phyloP scores from a whole-genome alignment of 768 basidiomycete species.

The Daedalea quercina region DNA sequence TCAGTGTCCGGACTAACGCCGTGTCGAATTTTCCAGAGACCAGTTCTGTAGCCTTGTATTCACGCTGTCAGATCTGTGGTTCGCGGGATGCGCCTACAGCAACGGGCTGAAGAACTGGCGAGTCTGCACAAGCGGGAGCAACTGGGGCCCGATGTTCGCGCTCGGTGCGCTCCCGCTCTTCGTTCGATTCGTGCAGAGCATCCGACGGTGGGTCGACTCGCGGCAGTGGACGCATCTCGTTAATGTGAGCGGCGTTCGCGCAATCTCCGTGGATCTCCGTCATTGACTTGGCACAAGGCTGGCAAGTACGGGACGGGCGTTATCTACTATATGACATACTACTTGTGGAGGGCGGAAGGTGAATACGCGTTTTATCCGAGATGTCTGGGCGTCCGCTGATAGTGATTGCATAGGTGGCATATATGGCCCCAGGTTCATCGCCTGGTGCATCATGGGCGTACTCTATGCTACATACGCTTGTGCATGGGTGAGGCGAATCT shows the following conservation, averaged over 20 bases:
- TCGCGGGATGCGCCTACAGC: constrained; percentile 69
- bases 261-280: no score
- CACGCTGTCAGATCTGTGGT: constrained; percentile 64
- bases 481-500: constrained; percentile 81
- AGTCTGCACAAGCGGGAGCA: constrained; percentile 38
- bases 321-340: constrained; percentile 60
- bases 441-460: constrained; percentile 63
- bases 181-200: constrained; percentile 76
- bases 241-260: constrained; percentile 49
- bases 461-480: constrained; percentile 65
- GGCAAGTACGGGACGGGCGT: constrained; percentile 79
- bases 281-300: constrained; percentile 39
- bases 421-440: constrained; percentile 45
- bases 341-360: constrained; percentile 69
- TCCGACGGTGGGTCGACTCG: constrained; percentile 85
- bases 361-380: not conserved
- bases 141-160: constrained; percentile 60
- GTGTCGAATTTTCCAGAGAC: constrained; percentile 40
- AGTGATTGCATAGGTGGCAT: constrained; percentile 30
- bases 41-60: constrained; percentile 79
- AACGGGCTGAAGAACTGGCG: constrained; percentile 45
- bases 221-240: constrained; percentile 69
- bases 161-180: constrained; percentile 63
- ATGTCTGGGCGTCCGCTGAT: no score
- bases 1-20: not conserved